phyloP scores from a whole-genome alignment of 164 flowering plant species.

The Houttuynia cordata region DNA sequence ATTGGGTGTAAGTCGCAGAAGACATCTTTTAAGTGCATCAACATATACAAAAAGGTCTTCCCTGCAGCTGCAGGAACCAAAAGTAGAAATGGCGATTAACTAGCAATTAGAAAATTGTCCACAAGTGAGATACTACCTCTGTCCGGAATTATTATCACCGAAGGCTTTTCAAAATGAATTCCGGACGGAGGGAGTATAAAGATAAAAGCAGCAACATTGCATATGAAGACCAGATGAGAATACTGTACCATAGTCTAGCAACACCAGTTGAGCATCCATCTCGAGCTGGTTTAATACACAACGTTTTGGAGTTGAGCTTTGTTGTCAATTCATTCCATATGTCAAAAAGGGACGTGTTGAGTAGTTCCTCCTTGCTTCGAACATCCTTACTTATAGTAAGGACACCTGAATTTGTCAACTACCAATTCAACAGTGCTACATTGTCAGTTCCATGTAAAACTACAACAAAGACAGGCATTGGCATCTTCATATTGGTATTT shows the following conservation, averaged over 20 bases:
- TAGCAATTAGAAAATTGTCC: neutral
- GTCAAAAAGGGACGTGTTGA: conserved; percentile 23
- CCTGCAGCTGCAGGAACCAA: conserved; percentile 38
- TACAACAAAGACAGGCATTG: neutral
- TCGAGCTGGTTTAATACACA: conserved; percentile 82
- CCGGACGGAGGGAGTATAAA: no score
- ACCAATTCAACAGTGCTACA: conserved; percentile 3
- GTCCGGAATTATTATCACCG: no score
- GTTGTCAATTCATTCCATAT: conserved; percentile 55
- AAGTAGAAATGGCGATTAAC: neutral
- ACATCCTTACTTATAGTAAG: conserved; percentile 73
- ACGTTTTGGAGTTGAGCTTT: conserved; percentile 50
- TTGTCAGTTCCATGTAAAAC: no score
- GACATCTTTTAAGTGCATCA: conserved; percentile 44
- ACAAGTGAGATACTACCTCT: no score
- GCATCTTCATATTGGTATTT: neutral
- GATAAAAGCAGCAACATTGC: neutral
- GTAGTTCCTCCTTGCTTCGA: conserved; percentile 39
- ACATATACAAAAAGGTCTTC: conserved; percentile 54
- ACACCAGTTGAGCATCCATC: conserved; percentile 98
- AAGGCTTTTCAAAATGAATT: no score
- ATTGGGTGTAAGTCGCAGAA: conserved; percentile 56
- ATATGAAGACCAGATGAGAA: neutral
- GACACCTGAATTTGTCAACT: conserved; percentile 59
- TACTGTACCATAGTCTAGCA: conserved; percentile 63